Base-by-base conservation (phyloP, 306 rosid genomes). In the Delonix regia region DNA sequence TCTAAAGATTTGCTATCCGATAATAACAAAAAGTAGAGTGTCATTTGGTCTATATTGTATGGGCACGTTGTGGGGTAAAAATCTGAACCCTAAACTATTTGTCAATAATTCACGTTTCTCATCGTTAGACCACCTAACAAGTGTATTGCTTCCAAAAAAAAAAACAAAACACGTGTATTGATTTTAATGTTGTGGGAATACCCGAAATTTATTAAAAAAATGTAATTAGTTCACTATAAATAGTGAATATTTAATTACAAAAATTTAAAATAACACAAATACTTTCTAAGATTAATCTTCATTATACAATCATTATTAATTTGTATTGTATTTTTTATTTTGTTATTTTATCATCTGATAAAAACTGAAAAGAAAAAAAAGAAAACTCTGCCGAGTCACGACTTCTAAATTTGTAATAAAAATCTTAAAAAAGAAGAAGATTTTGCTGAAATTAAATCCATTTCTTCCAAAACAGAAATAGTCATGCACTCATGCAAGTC, bases 401-500 rank as follows among this genome's bases (percentile, higher is more conserved):
- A 60, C 67, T 5, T 15, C 5, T 60, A 30, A 28, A 7, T 28
- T 28, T 28, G 66, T 7, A 49, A 49, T 5, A 49, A 49, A 49
- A 45, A 1, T 45, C 49, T 45, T 1, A 47, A 47, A 0, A 27
- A 11, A n/a, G 2, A 16, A 19, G 6, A 62, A 62, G 22, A 34
- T 18, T 4, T 63, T 63, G 44, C 15, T 34, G 2, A 9, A 47
- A 22, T 12, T 39, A 30, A 25, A n/a, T 27, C 56, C n/a, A 6
- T 51, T 41, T 71, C 13, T 11, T 52, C 30, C 60, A 6, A 22
- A 7, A 21, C 51, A 78, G 18, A 61, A 6, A 25, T 18, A 61
- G 21, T 80, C 73, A 69, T 80, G 81, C 49, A 61, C 18, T 80
- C 73, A 69, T 80, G 81, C 49, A 22, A 36, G 61, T 70, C 86